Base-by-base conservation (phyloP, 2,329 filamentous ascomycete genomes). In the Trichophyton equinum region DNA sequence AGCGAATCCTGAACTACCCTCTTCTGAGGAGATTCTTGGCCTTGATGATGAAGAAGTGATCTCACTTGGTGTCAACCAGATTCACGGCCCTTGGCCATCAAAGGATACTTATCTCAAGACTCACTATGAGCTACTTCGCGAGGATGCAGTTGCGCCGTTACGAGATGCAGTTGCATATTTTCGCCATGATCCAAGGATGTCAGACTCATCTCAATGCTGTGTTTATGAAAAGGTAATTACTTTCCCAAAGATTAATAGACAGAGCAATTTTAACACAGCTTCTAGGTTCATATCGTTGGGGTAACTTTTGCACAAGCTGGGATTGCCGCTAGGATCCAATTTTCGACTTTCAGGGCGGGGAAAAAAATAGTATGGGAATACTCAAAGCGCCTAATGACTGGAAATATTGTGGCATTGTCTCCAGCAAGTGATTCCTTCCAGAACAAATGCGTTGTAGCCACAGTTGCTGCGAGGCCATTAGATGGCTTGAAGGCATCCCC, bases 111-210 rank as follows among this genome's bases (percentile, higher is more conserved):
- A 95, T 62, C 76, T 96, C 0, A 76, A 82, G 36, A 81, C 83
- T 0, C 88, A 95, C 57, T 95, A 94, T 68, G 77, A 83, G 2
- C 80, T 96, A 1, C 78, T 90, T 6, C 81, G 91, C 2, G 87
- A 90, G 68, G 90, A 96, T 68, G 82, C 84, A 0, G 76, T 88
- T 2, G 81, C 86, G 11, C 81, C 85, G 0, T 77, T 96, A 0
- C 81, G 90, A 5, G 79, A 83, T 63, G 85, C 88, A 0, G 80
- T 95, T 0, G 73, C 76, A 0, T 73, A 78, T 11, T 80, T 87
- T 60, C 79, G 77, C 25, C 65, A 72, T 0, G 68, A 79, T 5
- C 84, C 85, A 0, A 63, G 68, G 0, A 83, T 84, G 72, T 71
- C 71, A 11, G 90, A 95, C 61, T 77, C 78, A 0, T 67, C 78